Conservation (phyloP, 768 basidiomycete genomes). For the Calvatia gigantea region DNA sequence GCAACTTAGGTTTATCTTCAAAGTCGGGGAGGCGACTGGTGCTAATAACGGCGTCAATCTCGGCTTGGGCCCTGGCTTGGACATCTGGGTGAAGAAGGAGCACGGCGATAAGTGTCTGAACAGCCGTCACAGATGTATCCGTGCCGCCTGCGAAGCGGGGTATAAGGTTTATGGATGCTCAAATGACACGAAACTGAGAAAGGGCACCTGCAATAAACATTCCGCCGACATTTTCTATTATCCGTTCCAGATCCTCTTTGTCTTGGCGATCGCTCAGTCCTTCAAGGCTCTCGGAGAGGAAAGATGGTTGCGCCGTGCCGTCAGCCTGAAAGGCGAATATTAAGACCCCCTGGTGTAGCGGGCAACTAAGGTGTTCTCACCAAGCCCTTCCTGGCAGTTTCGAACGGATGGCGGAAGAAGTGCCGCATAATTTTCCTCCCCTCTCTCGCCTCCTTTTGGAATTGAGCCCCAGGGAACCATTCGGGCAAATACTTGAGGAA, state of each 20-base stretch:
- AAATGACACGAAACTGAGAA: background rate
- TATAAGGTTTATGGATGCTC: background rate
- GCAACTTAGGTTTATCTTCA: constrained; percentile 28
- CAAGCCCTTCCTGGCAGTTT: constrained; percentile 14
- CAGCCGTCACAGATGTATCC: constrained; percentile 9
- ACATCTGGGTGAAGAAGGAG: constrained; percentile 26
- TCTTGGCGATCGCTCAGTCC: background rate
- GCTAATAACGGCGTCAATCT: constrained; percentile 33
- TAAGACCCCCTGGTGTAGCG: background rate
- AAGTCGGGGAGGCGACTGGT: constrained; percentile 29
- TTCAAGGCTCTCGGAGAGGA: constrained; percentile 4
- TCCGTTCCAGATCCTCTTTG: background rate
- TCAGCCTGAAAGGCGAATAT: background rate
- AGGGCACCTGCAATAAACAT: constrained; percentile 7
- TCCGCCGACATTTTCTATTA: constrained; percentile 3
- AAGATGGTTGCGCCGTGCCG: background rate
- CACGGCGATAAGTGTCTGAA: background rate
- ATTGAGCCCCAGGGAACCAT: constrained; percentile 56
- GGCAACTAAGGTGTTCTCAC: constrained; percentile 10
- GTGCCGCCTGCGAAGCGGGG: background rate
- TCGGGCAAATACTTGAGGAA: constrained; percentile 37
- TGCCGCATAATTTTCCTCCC: constrained; percentile 33
- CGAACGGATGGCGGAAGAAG: constrained; percentile 32
- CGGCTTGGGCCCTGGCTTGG: constrained; percentile 34
- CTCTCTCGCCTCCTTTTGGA: constrained; percentile 40